These are phyloP conservation scores for Castanea mollissima DNA, from an alignment of 306 rosid genomes.

Conservation along the genomic window DNA sequence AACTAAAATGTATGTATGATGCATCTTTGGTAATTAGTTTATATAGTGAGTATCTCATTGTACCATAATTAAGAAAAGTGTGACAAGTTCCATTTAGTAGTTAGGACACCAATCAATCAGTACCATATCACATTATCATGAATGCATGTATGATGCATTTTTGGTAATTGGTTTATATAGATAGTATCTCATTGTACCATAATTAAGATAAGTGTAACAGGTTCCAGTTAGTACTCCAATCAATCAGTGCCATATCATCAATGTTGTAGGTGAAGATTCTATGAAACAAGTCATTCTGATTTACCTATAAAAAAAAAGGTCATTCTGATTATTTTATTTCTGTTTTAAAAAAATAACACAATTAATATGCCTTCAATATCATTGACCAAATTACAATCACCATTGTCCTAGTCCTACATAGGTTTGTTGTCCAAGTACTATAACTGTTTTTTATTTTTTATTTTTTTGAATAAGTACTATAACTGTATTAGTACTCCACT, in stretches of 20 bases:
- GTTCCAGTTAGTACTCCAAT: background rate
- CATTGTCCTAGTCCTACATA: background rate
- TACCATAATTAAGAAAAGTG: background rate
- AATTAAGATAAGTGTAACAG: background rate
- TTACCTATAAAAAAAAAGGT: background rate
- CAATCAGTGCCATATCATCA: background rate
- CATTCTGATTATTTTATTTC: background rate
- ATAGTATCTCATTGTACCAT: background rate
- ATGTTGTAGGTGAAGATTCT: background rate
- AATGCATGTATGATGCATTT: background rate
- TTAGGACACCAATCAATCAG: background rate
- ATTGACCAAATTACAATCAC: background rate
- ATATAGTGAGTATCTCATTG: background rate
- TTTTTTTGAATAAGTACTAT: background rate
- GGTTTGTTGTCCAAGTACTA: background rate
- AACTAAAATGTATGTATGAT: background rate
- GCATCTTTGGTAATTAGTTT: background rate
- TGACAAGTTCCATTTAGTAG: background rate
- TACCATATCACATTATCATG: background rate
- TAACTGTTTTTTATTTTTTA: no score
- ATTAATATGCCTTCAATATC: background rate
- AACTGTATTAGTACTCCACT: background rate
- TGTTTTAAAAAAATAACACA: background rate
- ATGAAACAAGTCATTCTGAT: background rate
- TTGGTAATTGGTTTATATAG: background rate